Evolutionary conservation across 306 rosid genomes (phyloP).

Genomic region (Ormosia emarginata): DNA sequence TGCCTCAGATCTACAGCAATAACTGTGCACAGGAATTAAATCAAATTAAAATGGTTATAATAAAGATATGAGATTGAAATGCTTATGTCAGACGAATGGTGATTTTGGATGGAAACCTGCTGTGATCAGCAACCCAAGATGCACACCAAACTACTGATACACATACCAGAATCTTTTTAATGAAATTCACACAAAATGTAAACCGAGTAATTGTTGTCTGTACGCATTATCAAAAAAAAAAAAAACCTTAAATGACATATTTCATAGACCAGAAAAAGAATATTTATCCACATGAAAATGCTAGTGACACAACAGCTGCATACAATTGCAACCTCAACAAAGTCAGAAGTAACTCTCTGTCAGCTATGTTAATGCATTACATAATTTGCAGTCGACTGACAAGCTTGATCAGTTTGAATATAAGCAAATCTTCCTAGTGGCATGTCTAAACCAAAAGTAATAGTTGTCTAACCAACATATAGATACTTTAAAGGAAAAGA

Average conservation of each 20-base stretch:
- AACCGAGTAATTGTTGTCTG: not conserved
- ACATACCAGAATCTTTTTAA: not conserved
- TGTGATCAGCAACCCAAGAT: not conserved
- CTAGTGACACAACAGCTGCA: not conserved
- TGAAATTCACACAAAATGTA: not conserved
- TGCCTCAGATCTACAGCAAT: slow-evolving; percentile 82
- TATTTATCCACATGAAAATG: not conserved
- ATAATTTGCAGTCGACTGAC: not conserved
- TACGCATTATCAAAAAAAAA: not conserved
- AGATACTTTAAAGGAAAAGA: not conserved
- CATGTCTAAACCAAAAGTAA: not conserved
- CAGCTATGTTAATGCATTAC: not conserved
- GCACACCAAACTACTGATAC: slow-evolving; percentile 11
- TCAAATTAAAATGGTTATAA: slow-evolving; percentile 6
- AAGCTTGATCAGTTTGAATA: not conserved
- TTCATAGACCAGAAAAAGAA: not conserved
- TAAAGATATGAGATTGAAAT: not conserved
- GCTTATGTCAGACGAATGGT: not conserved
- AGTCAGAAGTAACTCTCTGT: not conserved
- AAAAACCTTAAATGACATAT: not conserved
- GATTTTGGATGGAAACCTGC: slow-evolving; percentile 2
- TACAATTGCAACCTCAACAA: not conserved
- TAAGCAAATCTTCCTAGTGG: not conserved
- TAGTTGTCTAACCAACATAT: not conserved
- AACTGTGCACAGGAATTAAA: slow-evolving; percentile 51